These are phyloP conservation scores for Barnettozyma pratensis DNA, from an alignment of 805 yeast species.

Conservation along the genomic window DNA sequence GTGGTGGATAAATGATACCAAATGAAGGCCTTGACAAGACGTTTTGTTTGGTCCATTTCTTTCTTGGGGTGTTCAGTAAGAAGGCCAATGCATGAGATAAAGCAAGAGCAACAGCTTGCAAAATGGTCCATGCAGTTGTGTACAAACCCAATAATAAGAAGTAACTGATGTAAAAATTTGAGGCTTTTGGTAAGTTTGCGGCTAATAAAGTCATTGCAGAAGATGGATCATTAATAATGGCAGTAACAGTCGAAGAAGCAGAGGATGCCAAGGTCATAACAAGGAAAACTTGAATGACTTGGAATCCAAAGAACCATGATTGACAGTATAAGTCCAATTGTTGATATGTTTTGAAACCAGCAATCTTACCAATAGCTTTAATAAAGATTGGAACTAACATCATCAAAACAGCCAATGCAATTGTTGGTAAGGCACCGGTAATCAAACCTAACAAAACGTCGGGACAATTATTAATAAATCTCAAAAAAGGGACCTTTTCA, in stretches of 20 bases:
- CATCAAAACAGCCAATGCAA: constrained; percentile 79
- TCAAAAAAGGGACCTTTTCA: constrained; percentile 63
- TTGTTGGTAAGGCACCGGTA: constrained; percentile 82
- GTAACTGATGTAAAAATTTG: constrained; percentile 85
- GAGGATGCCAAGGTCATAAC: constrained; percentile 83
- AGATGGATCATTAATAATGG: constrained; percentile 59
- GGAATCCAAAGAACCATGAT: constrained; percentile 84
- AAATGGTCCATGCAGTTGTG: constrained; percentile 66
- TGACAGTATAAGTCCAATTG: constrained; percentile 79
- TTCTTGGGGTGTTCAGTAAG: constrained; percentile 85
- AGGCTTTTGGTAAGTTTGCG: constrained; percentile 76
- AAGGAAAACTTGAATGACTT: constrained; percentile 82
- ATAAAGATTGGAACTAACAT: constrained; percentile 81
- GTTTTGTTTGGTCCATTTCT: constrained; percentile 77
- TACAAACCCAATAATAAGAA: constrained; percentile 78
- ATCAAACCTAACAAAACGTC: constrained; percentile 66
- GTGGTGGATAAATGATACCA: constrained; percentile 79
- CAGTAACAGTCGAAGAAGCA: constrained; percentile 68
- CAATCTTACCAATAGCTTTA: constrained; percentile 64
- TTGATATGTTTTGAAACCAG: constrained; percentile 70
- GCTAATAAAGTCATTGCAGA: constrained; percentile 74
- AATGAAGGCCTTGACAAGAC: constrained; percentile 63
- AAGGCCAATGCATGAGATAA: constrained; percentile 68
- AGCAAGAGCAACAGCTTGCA: constrained; percentile 70
- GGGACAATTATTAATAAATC: constrained; percentile 76